Percentiles rank a stretch among this genome's conserved stretches.
phyloP scores from a whole-genome alignment of 805 yeast species.

The Starmerella floris region DNA sequence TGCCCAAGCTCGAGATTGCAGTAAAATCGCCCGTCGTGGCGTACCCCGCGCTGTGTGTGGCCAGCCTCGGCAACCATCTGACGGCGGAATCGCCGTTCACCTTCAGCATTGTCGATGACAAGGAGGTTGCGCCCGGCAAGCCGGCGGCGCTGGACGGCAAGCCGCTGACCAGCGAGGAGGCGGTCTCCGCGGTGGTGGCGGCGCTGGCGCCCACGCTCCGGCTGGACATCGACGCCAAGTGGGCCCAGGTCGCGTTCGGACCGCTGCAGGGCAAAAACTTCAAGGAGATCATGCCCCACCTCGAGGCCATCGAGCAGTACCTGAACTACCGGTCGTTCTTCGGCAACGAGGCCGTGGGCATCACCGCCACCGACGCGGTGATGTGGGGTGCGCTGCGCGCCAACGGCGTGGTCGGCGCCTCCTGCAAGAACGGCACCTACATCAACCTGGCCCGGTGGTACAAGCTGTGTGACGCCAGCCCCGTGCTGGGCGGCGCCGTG shows the following conservation, averaged over 20 bases:
- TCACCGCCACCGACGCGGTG: conserved; percentile 68
- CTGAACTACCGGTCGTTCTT: conserved; percentile 75
- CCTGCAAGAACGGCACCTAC: conserved; percentile 71
- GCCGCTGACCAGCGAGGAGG: conserved; percentile 33
- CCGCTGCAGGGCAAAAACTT: conserved; percentile 73
- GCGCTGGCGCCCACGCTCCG: conserved; percentile 35
- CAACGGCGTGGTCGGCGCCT: conserved; percentile 84
- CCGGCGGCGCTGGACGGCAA: conserved; percentile 29
- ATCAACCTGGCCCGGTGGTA: conserved; percentile 91
- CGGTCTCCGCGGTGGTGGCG: conserved; percentile 28
- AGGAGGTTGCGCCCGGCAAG: conserved; percentile 37
- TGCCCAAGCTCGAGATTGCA: conserved; percentile 43
- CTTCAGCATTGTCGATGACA: conserved; percentile 60
- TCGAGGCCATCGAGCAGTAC: conserved; percentile 70
- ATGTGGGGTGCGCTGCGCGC: conserved; percentile 91
- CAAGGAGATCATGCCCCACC: conserved; percentile 62
- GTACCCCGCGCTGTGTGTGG: conserved; percentile 65
- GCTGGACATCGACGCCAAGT: conserved; percentile 35
- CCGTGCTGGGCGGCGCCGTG: conserved; percentile 51
- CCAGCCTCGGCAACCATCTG: conserved; percentile 51
- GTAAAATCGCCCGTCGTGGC: conserved; percentile 78
- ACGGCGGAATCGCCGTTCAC: conserved; percentile 35
- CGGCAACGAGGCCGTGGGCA: conserved; percentile 31
- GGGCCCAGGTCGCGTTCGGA: conserved; percentile 51
- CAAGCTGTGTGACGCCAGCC: conserved; percentile 53